Evolutionary conservation across 2,329 filamentous ascomycete genomes (phyloP).

Genomic region (Beauveria caledonica): DNA sequence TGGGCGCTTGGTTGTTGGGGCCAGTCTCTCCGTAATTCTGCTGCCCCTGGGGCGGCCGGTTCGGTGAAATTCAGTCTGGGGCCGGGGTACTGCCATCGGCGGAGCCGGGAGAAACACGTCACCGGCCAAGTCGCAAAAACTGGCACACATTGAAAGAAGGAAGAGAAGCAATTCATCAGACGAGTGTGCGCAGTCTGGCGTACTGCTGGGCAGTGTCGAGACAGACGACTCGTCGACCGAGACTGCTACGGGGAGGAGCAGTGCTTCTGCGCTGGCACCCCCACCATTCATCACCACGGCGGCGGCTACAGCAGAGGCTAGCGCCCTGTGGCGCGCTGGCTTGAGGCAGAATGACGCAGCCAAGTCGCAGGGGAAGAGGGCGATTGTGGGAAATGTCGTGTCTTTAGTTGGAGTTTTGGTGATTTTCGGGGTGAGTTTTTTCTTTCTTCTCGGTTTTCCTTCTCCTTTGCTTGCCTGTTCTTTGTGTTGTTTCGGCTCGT

Average conservation of each 20-base stretch:
- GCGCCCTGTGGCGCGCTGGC: constrained; percentile 6
- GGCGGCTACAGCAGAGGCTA: constrained; percentile 1
- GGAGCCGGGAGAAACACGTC: not conserved
- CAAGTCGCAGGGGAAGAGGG: not conserved
- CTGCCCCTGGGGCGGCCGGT: not conserved
- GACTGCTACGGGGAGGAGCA: not conserved
- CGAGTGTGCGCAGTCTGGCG: not conserved
- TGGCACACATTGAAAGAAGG: too few species aligned
- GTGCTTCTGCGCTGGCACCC: constrained; percentile 3
- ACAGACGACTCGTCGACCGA: not conserved
- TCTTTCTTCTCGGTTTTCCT: not conserved
- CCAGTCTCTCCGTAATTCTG: constrained; percentile 2
- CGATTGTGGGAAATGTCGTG: not conserved
- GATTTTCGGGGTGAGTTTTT: not conserved
- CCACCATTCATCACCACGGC: constrained; percentile 1
- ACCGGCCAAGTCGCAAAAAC: too few species aligned
- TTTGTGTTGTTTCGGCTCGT: not conserved
- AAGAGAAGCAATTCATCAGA: too few species aligned
- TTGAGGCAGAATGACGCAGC: not conserved
- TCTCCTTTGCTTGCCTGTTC: not conserved
- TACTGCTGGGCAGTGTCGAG: not conserved
- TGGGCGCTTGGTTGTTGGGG: not conserved
- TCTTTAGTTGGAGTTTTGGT: constrained; percentile 1
- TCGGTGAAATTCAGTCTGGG: constrained; percentile 6
- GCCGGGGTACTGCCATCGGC: not conserved